Evolutionary conservation across 2,329 filamentous ascomycete species (phyloP).

Genomic region (Fusarium abutilonis): DNA sequence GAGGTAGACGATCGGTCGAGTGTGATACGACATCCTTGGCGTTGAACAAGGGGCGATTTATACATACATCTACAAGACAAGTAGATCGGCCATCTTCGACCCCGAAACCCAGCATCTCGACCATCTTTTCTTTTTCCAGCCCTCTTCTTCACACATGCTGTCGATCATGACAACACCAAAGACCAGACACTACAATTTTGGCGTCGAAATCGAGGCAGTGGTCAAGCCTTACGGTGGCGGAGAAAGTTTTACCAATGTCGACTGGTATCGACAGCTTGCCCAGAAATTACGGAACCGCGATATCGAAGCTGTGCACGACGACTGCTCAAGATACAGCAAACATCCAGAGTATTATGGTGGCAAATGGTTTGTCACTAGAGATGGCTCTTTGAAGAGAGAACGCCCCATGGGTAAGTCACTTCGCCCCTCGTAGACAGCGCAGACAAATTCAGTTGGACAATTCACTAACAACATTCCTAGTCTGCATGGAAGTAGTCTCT

Average conservation of each 20-base stretch:
- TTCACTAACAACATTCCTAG: conserved; percentile 37
- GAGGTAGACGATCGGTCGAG: conserved; percentile 16
- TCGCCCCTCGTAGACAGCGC: neutral
- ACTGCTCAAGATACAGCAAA: conserved; percentile 53
- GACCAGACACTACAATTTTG: conserved; percentile 53
- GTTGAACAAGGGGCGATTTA: conserved; percentile 11
- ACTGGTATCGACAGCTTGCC: conserved; percentile 54
- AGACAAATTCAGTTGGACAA: neutral
- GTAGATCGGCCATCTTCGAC: conserved; percentile 16
- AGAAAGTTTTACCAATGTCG: conserved; percentile 52
- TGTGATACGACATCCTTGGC: conserved; percentile 2
- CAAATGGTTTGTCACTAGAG: conserved; percentile 55
- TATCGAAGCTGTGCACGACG: conserved; percentile 52
- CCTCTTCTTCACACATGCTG: conserved; percentile 1
- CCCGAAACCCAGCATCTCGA: conserved; percentile 1
- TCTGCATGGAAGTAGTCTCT: conserved; percentile 56
- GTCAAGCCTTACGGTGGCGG: conserved; percentile 51
- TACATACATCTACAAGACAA: conserved; percentile 22
- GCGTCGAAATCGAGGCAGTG: conserved; percentile 53
- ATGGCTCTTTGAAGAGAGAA: conserved; percentile 53
- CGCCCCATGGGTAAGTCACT: conserved; percentile 49
- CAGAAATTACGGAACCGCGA: conserved; percentile 53
- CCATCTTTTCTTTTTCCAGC: conserved; percentile 19
- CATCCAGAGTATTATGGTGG: conserved; percentile 55
- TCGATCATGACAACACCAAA: conserved; percentile 34